Evolutionary conservation across 768 basidiomycete species (phyloP).

Genomic region (Mycena floridula): DNA sequence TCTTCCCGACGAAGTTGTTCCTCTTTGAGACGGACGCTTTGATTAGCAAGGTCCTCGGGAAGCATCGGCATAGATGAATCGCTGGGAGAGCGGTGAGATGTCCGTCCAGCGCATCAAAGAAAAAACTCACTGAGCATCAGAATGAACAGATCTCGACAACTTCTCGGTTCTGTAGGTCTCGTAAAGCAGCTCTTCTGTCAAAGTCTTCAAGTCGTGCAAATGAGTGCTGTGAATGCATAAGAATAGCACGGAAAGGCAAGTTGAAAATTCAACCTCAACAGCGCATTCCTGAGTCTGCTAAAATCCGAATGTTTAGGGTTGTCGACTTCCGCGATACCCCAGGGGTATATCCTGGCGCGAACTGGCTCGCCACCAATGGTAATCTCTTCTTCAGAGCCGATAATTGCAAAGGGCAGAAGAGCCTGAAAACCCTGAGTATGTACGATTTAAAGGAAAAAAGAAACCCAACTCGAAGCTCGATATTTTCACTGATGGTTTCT

Average conservation of each 20-base stretch:
- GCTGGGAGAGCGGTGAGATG: slow-evolving; percentile 20
- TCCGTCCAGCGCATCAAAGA: neutral
- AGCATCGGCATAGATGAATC: slow-evolving; percentile 71
- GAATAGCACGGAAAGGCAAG: slow-evolving; percentile 3
- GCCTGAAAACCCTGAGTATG: slow-evolving; percentile 25
- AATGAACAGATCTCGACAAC: slow-evolving; percentile 57
- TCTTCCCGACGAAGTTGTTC: slow-evolving; percentile 85
- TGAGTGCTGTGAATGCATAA: slow-evolving; percentile 50
- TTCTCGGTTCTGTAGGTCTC: slow-evolving; percentile 91
- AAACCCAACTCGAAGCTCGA: slow-evolving; percentile 66
- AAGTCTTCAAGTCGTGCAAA: slow-evolving; percentile 75
- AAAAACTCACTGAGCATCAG: slow-evolving; percentile 43
- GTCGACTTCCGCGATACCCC: slow-evolving; percentile 90
- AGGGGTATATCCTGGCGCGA: slow-evolving; percentile 82
- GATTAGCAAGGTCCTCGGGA: slow-evolving; percentile 83
- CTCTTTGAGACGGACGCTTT: slow-evolving; percentile 84
- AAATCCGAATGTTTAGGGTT: slow-evolving; percentile 92
- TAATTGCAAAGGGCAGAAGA: slow-evolving; percentile 80
- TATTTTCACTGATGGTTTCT: slow-evolving; percentile 85
- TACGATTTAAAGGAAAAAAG: neutral
- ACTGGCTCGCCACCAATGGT: slow-evolving; percentile 74
- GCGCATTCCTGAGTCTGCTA: slow-evolving; percentile 67
- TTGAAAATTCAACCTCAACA: slow-evolving; percentile 48
- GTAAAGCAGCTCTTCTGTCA: slow-evolving; percentile 80
- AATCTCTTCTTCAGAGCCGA: slow-evolving; percentile 85